A percentile compares a stretch with the other conserved stretches of the same genome.
These are phyloP conservation scores for Gomphus bonarii DNA, from an alignment of 1,284 basidiomycete genomes.

Conservation along the genomic window DNA sequence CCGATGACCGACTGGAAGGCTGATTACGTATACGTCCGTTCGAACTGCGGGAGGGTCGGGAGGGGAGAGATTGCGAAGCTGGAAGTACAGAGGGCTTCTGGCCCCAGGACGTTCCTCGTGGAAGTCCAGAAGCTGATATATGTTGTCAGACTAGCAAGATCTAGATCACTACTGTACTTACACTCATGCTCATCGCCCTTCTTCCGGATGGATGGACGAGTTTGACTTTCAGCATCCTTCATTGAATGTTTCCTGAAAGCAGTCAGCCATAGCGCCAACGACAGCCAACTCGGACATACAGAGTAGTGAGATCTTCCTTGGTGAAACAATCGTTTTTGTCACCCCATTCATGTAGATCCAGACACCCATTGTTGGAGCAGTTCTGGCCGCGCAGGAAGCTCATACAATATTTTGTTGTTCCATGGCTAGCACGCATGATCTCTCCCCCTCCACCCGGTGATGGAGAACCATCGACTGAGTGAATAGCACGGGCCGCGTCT, in stretches of 20 bases:
- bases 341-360: conserved; percentile 96
- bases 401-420: conserved; percentile 98
- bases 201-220: conserved; percentile 35
- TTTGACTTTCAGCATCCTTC: conserved; percentile 68
- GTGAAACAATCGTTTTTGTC: conserved; percentile 97
- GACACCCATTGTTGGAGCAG: conserved; percentile 85
- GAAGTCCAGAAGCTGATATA: conserved; percentile 41
- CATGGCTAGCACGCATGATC: conserved; percentile 87
- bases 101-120: conserved; percentile 80
- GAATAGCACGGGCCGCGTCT: conserved; percentile 90
- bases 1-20: neutral
- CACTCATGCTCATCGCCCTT: conserved; percentile 55
- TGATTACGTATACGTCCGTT: neutral
- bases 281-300: conserved; percentile 40
- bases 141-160: conserved; percentile 19
- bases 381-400: conserved; percentile 81
- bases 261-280: conserved; percentile 14
- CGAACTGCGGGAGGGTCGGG: neutral
- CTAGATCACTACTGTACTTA: conserved; percentile 23
- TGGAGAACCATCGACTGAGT: conserved; percentile 85
- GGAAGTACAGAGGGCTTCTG: conserved; percentile 34
- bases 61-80: conserved; percentile 10
- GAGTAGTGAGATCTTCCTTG: conserved; percentile 82
- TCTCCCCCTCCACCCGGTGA: conserved; percentile 74
- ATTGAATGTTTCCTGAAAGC: conserved; percentile 70